Base-by-base conservation (phyloP, 2,329 filamentous ascomycete genomes). In the Aspergillus sclerotialis region DNA sequence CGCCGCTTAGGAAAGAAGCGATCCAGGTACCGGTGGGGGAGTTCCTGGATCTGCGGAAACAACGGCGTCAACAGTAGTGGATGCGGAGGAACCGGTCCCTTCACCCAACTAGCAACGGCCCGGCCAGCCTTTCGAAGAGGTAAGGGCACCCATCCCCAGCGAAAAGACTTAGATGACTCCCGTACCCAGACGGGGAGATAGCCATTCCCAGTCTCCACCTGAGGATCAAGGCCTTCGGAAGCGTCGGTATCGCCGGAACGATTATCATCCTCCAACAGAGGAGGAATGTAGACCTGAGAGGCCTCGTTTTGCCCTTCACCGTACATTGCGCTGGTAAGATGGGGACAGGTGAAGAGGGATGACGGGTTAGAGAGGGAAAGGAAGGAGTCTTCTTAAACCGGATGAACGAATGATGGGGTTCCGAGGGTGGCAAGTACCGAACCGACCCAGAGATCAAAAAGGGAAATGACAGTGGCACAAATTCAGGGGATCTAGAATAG, bases 71-170 rank as follows among this genome's bases (percentile, higher is more conserved):
- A 62, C n/a, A 60, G 53, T 26, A 70, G 55, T 16, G 60, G 56
- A 37, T 60, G 61, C 11, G 68, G 65, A 15, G 69, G 68, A 42
- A 64, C 50, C 1, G 69, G 69, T 4, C 68, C 68, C 45, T 67
- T 64, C 12, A 69, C 53, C 67, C 68, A 72, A 29, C 54, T 55
- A 13, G 55, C 58, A 12, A 62, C 60, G 12, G 64, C 58, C 29
- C 67, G 58, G 28, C 53, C 64, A 29, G 56, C 63, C 35, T 68
- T 68, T 31, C 68, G 54, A 12, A 70, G 30, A 1, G 64, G 63
- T 11, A 68, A 43, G 3, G 68, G 68, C 4, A 71, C 59, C 68
- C 68, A 70, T 46, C 53, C 54, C 61, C 63, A 70, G 42, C 55
- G 64, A 40, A 67, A 68, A 3, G 64, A 63, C 33, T 61, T 64